These are phyloP conservation scores for Plantago lanceolata DNA, from an alignment of 305 asterid species.

Conservation along the genomic window DNA sequence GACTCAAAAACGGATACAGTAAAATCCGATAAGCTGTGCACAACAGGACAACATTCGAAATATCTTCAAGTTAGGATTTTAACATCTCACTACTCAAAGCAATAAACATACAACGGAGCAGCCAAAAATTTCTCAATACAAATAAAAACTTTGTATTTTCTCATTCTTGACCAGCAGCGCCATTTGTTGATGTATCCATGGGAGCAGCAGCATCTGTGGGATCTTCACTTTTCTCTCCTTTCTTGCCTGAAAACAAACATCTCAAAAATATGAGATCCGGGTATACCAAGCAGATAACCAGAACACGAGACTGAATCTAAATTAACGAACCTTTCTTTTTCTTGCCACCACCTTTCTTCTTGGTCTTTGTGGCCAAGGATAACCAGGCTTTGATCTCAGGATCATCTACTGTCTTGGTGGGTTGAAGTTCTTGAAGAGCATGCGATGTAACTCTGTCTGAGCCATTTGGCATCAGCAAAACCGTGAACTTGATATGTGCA, in stretches of 20 bases:
- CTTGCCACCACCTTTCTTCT: slow-evolving; percentile 58
- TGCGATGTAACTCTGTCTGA: slow-evolving; percentile 82
- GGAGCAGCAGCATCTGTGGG: slow-evolving; percentile 44
- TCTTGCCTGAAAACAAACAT: slow-evolving; percentile 42
- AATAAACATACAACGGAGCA: slow-evolving; percentile 22
- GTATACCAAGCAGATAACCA: neutral
- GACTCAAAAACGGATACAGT: slow-evolving; percentile 22
- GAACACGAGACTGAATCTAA: neutral
- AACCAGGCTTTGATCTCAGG: slow-evolving; percentile 92
- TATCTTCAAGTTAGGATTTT: slow-evolving; percentile 16
- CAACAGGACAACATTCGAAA: slow-evolving; percentile 12
- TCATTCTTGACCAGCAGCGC: slow-evolving; percentile 32
- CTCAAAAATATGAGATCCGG: neutral
- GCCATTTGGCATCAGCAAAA: slow-evolving; percentile 90
- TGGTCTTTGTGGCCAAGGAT: slow-evolving; percentile 55
- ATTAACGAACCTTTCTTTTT: slow-evolving; percentile 47
- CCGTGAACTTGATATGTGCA: slow-evolving; percentile 91
- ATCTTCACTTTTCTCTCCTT: slow-evolving; percentile 49
- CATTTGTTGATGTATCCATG: slow-evolving; percentile 35
- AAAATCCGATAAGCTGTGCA: slow-evolving; percentile 25
- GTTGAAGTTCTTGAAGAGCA: slow-evolving; percentile 75
- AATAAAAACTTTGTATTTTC: slow-evolving; percentile 11
- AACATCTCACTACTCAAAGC: slow-evolving; percentile 25
- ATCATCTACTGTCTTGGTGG: slow-evolving; percentile 71
- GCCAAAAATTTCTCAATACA: slow-evolving; percentile 35